Evolutionary conservation across 192 early-diverging fungal species (phyloP), one percentile per base, ranked within the genome.

Genomic region (Coemansia sp.): DNA sequence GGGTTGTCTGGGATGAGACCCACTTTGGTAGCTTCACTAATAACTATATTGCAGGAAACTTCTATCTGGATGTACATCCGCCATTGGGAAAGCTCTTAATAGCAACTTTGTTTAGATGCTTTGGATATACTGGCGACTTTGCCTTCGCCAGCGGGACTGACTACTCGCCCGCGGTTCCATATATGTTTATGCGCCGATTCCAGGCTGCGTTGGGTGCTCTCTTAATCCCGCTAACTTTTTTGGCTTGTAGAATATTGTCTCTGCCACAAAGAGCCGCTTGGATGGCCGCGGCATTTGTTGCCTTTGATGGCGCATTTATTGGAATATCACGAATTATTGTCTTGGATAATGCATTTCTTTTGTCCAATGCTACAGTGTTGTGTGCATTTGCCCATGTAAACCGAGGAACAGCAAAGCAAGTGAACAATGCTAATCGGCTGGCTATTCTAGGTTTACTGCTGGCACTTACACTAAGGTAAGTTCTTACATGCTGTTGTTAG

Each of bases 51-150:
- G 90, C 92, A 48, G 75, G 88, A 25, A 87, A 85, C 38, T 98
- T 98, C 63, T 97, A 97, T 65, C 94, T 94, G 65, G 97, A 98
- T 78, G 97, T 98, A 0, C 97, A 98, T 71, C 96, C 95, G 28
- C 96, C 96, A 0, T 74, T 98, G 30, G 90, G 86, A 48, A 91
- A 90, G 72, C 86, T 90, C 61, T 62, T 91, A 4, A 69, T 88
- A 23, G 85, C 86, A 1, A 49, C 88, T 25, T 58, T 92, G 4
- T 94, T 92, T 22, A 41, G 82, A 1, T 31, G 93, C 12, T 89
- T 86, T 12, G 88, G 91, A 1, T 93, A 90, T 72, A 74, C 90
- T 71, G 93, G 93, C 6, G 75, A 75, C 0, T 96, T 94, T 70
- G 79, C 81, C 3, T 98, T 97, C 73, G 88, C 88, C 7, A 92